Conservation (phyloP, 2,329 filamentous ascomycete species). For the Penicillium decumbens region DNA sequence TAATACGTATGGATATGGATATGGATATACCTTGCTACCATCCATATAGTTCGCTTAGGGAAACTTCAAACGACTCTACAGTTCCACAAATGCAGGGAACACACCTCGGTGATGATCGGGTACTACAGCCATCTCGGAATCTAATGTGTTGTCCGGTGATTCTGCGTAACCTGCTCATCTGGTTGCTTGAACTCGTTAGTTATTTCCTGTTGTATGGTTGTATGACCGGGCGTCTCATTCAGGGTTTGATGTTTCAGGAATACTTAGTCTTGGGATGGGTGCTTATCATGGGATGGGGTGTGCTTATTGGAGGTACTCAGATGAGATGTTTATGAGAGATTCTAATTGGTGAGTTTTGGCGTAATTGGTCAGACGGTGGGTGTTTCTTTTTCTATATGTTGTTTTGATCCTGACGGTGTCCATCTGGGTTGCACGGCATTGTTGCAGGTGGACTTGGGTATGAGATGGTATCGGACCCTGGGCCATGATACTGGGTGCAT, state of each 20-base stretch:
- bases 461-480: not conserved
- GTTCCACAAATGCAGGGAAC: not conserved
- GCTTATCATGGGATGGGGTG: too few relatives aligned
- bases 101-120: not conserved
- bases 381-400: not conserved
- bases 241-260: not conserved
- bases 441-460: not conserved
- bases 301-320: not conserved
- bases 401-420: not conserved
- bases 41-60: too few relatives aligned
- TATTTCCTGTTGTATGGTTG: not conserved
- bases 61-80: too few relatives aligned
- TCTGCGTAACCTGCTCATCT: not conserved
- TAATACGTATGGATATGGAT: too few relatives aligned
- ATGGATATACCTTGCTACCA: too few relatives aligned
- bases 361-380: not conserved
- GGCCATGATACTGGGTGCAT: not conserved
- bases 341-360: not conserved
- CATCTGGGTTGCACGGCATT: not conserved
- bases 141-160: not conserved
- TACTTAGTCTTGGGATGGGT: too few relatives aligned
- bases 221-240: not conserved
- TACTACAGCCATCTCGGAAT: not conserved
- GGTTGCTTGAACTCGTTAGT: not conserved
- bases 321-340: not conserved